phyloP scores from a whole-genome alignment of 2,329 filamentous ascomycete genomes.

The Dothidotthia symphoricarpi region DNA sequence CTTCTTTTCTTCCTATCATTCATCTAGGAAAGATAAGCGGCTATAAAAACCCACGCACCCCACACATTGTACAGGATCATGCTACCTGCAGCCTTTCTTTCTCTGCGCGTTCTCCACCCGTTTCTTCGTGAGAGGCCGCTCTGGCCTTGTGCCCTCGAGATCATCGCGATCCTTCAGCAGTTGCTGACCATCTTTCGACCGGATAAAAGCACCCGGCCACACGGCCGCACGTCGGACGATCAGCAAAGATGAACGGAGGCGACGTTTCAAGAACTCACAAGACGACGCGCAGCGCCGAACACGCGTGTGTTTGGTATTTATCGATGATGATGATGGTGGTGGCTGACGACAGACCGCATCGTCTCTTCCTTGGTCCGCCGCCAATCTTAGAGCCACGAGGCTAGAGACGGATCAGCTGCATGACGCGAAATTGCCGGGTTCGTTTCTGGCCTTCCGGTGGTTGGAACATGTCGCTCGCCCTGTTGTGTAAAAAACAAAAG shows the following conservation, averaged over 20 bases:
- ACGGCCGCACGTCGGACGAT: too few species aligned
- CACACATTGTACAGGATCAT: conserved; percentile 12
- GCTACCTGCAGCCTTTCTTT: conserved; percentile 13
- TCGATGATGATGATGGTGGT: too few species aligned
- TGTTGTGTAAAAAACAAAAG: conserved; percentile 30
- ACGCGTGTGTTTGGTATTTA: too few species aligned
- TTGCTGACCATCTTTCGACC: conserved; percentile 1
- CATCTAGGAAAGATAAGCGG: not conserved
- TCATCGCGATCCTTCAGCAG: conserved; percentile 1
- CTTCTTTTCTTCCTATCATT: conserved; percentile 1
- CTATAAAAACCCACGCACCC: conserved; percentile 6
- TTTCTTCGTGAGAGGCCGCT: conserved; percentile 21
- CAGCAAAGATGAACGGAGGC: too few species aligned
- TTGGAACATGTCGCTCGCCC: conserved; percentile 25
- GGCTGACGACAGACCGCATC: too few species aligned
- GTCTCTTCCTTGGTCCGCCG: conserved; percentile 1
- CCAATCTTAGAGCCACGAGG: conserved; percentile 5
- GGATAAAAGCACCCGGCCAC: not conserved
- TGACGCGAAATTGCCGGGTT: conserved; percentile 8
- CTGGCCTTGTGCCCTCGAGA: conserved; percentile 6
- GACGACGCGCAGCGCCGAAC: too few species aligned
- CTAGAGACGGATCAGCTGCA: conserved; percentile 12
- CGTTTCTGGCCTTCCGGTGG: conserved; percentile 10
- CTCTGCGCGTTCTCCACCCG: conserved; percentile 10
- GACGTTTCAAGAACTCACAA: too few species aligned